A percentile compares a stretch with the other conserved stretches of the same genome.
phyloP scores from a whole-genome alignment of 2,329 filamentous ascomycete genomes.

The Leptodontidium sp. region DNA sequence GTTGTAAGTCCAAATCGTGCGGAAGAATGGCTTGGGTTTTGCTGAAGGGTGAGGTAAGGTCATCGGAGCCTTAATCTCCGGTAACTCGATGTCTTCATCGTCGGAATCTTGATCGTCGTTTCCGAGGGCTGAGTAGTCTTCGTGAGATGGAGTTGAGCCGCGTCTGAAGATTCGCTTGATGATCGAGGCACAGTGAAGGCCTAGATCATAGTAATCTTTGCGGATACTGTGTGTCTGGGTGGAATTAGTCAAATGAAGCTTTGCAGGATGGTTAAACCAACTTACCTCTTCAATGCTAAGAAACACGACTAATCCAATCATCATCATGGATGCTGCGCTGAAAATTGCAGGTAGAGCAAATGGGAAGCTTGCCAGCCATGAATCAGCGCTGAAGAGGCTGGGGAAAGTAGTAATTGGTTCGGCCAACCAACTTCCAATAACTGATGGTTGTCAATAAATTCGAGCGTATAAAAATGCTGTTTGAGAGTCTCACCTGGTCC shows the following conservation, averaged over 20 bases:
- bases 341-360: slow-evolving; percentile 20
- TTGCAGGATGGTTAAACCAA: too few species aligned
- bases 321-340: slow-evolving; percentile 17
- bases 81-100: slow-evolving; percentile 18
- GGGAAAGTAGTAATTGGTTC: slow-evolving; percentile 17
- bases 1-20: slow-evolving; percentile 17
- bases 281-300: slow-evolving; percentile 15
- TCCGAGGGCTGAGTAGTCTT: slow-evolving; percentile 9
- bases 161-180: slow-evolving; percentile 9
- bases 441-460: background rate
- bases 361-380: slow-evolving; percentile 18
- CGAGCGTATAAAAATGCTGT: background rate
- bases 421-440: slow-evolving; percentile 18
- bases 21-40: slow-evolving; percentile 2
- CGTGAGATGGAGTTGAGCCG: background rate
- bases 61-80: slow-evolving; percentile 11
- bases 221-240: background rate
- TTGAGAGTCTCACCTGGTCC: slow-evolving; percentile 14
- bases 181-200: slow-evolving; percentile 12
- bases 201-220: slow-evolving; percentile 16
- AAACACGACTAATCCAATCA: slow-evolving; percentile 9
- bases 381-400: background rate
- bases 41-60: background rate
- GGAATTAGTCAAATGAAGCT: background rate
- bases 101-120: slow-evolving; percentile 11